These are phyloP conservation scores for Metarhizium guizhouense DNA, from an alignment of 2,329 filamentous ascomycete species.

Conservation along the genomic window DNA sequence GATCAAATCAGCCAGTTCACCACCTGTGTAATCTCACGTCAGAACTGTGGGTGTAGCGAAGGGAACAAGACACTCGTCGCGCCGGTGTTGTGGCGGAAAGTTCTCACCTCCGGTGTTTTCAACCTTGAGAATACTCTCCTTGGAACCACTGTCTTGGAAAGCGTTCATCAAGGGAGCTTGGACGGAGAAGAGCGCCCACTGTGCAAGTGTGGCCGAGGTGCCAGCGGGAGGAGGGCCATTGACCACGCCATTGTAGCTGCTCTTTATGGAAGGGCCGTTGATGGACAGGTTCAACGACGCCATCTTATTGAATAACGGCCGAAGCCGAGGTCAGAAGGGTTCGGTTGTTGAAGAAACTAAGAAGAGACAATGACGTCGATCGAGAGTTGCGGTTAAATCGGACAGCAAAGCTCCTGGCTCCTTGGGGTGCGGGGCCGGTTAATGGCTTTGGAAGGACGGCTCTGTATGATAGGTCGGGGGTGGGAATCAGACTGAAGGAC, in stretches of 20 bases:
- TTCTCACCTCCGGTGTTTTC: slow-evolving; percentile 73
- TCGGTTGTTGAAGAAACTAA: not conserved
- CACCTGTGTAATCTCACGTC: slow-evolving; percentile 48
- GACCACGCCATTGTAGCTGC: slow-evolving; percentile 58
- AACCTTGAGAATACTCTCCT: slow-evolving; percentile 93
- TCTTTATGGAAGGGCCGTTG: slow-evolving; percentile 77
- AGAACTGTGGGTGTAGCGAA: slow-evolving; percentile 8
- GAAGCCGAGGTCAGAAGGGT: not conserved
- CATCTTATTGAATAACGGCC: slow-evolving; percentile 39
- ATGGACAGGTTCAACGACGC: slow-evolving; percentile 71
- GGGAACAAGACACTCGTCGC: not conserved
- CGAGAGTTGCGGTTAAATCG: not conserved
- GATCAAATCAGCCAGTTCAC: slow-evolving; percentile 79
- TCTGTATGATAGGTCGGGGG: not conserved
- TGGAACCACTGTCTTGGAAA: slow-evolving; percentile 76
- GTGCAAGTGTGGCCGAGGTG: slow-evolving; percentile 71
- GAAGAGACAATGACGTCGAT: slow-evolving; percentile 1
- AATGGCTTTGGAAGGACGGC: not conserved
- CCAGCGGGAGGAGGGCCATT: slow-evolving; percentile 41
- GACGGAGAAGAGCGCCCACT: slow-evolving; percentile 93
- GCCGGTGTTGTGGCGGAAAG: not conserved
- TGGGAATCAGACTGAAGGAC: not conserved
- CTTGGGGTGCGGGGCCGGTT: not conserved
- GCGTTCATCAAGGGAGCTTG: slow-evolving; percentile 86
- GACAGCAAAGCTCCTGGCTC: not conserved